Evolutionary conservation across 768 basidiomycete genomes (phyloP).

Genomic region (Podaxis pistillaris): DNA sequence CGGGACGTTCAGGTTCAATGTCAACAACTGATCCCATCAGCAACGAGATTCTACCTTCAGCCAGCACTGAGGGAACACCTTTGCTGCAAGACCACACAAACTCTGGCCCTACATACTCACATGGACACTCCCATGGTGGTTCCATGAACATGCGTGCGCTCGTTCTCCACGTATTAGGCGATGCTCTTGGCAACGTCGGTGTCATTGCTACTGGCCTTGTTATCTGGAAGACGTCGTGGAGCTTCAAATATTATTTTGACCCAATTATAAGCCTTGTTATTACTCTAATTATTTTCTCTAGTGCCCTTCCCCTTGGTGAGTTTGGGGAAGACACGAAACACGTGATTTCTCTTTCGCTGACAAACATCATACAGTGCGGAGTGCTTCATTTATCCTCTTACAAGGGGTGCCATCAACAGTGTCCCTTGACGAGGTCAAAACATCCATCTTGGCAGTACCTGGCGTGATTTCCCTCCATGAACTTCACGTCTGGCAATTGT

Average conservation of each 20-base stretch:
- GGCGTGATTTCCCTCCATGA: conserved; percentile 91
- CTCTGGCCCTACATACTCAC: conserved; percentile 23
- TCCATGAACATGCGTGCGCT: conserved; percentile 99
- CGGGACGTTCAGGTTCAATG: background rate
- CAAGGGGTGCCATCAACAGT: conserved; percentile 92
- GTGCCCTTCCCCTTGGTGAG: conserved; percentile 85
- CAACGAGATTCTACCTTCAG: background rate
- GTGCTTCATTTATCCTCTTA: conserved; percentile 90
- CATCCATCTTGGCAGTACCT: conserved; percentile 76
- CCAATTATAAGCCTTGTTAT: conserved; percentile 92
- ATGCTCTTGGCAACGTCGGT: conserved; percentile 97
- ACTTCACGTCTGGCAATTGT: conserved; percentile 96
- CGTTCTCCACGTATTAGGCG: conserved; percentile 91
- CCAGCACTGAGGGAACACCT: conserved; percentile 1
- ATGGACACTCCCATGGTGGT: conserved; percentile 47
- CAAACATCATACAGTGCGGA: conserved; percentile 52
- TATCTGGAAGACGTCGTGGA: conserved; percentile 87
- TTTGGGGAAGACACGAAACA: background rate
- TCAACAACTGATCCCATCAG: conserved; percentile 9
- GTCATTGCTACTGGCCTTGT: conserved; percentile 94
- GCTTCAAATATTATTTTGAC: conserved; percentile 89
- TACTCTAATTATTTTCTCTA: conserved; percentile 94
- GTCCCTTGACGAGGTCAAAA: conserved; percentile 84
- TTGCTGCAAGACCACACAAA: conserved; percentile 12
- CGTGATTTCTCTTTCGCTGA: too few species aligned